Evolutionary conservation across 805 yeast genomes (phyloP).

Genomic region (Zygosaccharomyces gambellarensis): DNA sequence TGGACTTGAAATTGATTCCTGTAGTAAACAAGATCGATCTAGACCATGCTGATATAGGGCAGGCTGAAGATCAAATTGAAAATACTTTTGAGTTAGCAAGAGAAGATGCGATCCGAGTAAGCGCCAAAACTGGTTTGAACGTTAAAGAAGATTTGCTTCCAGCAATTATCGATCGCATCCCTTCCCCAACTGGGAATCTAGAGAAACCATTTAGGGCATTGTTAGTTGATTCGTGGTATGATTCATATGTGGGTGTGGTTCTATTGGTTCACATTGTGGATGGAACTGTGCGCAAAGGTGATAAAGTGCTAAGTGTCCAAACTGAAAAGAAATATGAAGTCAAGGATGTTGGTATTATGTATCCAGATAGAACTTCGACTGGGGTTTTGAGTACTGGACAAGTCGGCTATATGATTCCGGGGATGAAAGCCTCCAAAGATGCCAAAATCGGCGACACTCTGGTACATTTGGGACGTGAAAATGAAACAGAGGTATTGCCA

Average conservation of each 20-base stretch:
- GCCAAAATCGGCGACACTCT: constrained; percentile 92
- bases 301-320: constrained; percentile 70
- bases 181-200: constrained; percentile 61
- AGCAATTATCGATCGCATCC: constrained; percentile 72
- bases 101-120: constrained; percentile 73
- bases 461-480: constrained; percentile 49
- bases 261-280: constrained; percentile 79
- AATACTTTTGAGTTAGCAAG: constrained; percentile 73
- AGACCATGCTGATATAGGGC: constrained; percentile 71
- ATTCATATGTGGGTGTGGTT: constrained; percentile 85
- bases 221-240: constrained; percentile 97
- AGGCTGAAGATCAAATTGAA: constrained; percentile 80
- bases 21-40: constrained; percentile 89
- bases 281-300: constrained; percentile 71
- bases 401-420: constrained; percentile 91
- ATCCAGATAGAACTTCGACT: constrained; percentile 75
- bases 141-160: constrained; percentile 71
- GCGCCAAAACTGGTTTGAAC: constrained; percentile 87
- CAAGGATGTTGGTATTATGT: constrained; percentile 92
- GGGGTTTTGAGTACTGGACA: constrained; percentile 76
- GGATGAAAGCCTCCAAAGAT: constrained; percentile 82
- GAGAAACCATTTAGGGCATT: constrained; percentile 53
- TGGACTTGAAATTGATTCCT: constrained; percentile 78
- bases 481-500: constrained; percentile 70
- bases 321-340: constrained; percentile 75